Evolutionary conservation across 2,329 filamentous ascomycete genomes (phyloP).

Genomic region (Xylariaceae sp.): DNA sequence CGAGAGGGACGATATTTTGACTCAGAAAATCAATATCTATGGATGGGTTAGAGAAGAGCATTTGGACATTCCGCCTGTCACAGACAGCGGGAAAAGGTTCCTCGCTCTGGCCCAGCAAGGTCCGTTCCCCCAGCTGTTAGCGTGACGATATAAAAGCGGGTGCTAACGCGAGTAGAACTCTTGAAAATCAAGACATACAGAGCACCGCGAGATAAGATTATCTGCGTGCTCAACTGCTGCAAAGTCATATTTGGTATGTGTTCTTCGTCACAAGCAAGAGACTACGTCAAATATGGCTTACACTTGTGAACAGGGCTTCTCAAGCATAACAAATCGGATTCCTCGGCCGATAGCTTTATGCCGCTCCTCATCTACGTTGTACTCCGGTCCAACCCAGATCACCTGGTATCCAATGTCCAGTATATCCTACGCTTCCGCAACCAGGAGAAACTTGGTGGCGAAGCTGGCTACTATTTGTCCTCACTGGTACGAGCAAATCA

Average conservation of each 20-base stretch:
- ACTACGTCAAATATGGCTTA: slow-evolving; percentile 13
- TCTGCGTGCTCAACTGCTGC: slow-evolving; percentile 96
- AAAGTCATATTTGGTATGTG: slow-evolving; percentile 91
- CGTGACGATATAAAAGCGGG: slow-evolving; percentile 7
- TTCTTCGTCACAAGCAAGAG: not conserved
- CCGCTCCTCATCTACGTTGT: slow-evolving; percentile 94
- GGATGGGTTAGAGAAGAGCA: slow-evolving; percentile 91
- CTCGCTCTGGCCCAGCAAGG: slow-evolving; percentile 83
- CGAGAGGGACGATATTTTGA: slow-evolving; percentile 89
- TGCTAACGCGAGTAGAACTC: slow-evolving; percentile 57
- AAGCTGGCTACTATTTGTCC: slow-evolving; percentile 96
- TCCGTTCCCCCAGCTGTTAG: slow-evolving; percentile 31
- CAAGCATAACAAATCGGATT: slow-evolving; percentile 87
- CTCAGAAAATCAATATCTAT: slow-evolving; percentile 96
- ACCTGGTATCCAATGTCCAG: slow-evolving; percentile 94
- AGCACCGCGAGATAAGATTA: slow-evolving; percentile 96
- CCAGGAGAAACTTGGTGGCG: slow-evolving; percentile 94
- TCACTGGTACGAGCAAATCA: slow-evolving; percentile 59
- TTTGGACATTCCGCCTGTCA: slow-evolving; percentile 81
- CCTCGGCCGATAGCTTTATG: slow-evolving; percentile 94
- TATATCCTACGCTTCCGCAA: slow-evolving; percentile 97
- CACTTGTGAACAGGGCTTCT: slow-evolving; percentile 57
- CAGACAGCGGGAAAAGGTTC: slow-evolving; percentile 82
- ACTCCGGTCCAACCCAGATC: slow-evolving; percentile 87
- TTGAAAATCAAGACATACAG: slow-evolving; percentile 95